Conservation (phyloP, 345 rosid species). For the Syzygium oleosum region DNA sequence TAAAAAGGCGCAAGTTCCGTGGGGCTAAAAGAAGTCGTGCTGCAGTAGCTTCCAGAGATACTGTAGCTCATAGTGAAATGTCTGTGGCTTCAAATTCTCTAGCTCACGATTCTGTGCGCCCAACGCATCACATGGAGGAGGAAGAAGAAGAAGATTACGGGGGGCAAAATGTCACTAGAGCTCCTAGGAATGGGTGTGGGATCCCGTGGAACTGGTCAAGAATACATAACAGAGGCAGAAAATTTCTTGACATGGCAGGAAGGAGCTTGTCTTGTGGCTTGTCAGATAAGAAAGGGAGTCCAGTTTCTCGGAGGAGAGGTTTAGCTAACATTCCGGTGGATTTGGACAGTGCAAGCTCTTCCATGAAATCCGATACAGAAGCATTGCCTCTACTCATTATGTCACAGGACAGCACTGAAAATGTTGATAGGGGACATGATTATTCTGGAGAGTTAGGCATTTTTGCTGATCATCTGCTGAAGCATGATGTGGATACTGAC, state of each 20-base stretch:
- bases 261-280: conserved; percentile 92
- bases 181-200: conserved; percentile 88
- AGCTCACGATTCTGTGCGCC: conserved; percentile 29
- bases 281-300: conserved; percentile 55
- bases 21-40: conserved; percentile 45
- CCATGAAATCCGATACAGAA: conserved; percentile 41
- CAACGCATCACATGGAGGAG: conserved; percentile 32
- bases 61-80: conserved; percentile 56
- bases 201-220: conserved; percentile 98
- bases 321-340: conserved; percentile 46
- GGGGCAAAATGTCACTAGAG: conserved; percentile 36
- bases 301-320: conserved; percentile 43
- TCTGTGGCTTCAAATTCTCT: conserved; percentile 76
- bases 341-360: conserved; percentile 53
- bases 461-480: conserved; percentile 71
- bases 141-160: conserved; percentile 32
- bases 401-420: conserved; percentile 49
- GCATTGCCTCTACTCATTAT: conserved; percentile 65
- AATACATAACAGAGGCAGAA: conserved; percentile 80
- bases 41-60: conserved; percentile 29
- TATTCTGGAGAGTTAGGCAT: conserved; percentile 93
- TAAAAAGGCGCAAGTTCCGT: conserved; percentile 60
- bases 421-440: conserved; percentile 79
- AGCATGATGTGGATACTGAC: conserved; percentile 55
- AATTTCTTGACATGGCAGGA: conserved; percentile 84